Conservation (phyloP, 1,139 yeast species). For the Diutina sp. region DNA sequence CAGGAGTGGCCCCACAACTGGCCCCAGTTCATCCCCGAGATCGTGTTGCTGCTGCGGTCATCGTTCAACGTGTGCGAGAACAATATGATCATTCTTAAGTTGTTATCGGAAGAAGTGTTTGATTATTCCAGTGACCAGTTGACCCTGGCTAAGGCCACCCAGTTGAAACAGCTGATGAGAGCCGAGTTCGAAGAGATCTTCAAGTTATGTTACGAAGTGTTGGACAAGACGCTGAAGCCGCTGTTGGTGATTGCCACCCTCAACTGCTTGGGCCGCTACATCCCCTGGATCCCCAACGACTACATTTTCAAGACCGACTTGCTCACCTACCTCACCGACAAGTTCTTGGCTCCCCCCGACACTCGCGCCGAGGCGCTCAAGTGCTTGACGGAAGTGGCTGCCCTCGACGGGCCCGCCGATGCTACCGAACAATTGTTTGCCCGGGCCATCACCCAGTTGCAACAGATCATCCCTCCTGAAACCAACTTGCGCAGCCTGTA, state of each 20-base stretch:
- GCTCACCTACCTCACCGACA: conserved; percentile 55
- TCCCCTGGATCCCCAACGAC: conserved; percentile 90
- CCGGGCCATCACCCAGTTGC: conserved; percentile 60
- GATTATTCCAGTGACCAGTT: conserved; percentile 90
- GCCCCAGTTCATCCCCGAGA: conserved; percentile 95
- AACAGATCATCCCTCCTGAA: conserved; percentile 57
- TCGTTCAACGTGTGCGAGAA: conserved; percentile 93
- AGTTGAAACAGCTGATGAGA: conserved; percentile 71
- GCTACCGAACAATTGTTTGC: conserved; percentile 64
- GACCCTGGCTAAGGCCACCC: conserved; percentile 89
- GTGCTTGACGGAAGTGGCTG: conserved; percentile 84
- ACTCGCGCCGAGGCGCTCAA: conserved; percentile 79
- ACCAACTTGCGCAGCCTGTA: conserved; percentile 68
- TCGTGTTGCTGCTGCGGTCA: conserved; percentile 72
- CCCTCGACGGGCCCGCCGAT: conserved; percentile 48
- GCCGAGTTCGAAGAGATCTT: conserved; percentile 89
- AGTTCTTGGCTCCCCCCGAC: conserved; percentile 67
- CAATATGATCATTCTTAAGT: conserved; percentile 83
- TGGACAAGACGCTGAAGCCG: conserved; percentile 77
- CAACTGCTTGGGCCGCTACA: conserved; percentile 68
- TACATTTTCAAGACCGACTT: conserved; percentile 83
- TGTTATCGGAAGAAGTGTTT: conserved; percentile 89
- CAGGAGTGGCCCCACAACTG: conserved; percentile 99
- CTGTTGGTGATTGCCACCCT: conserved; percentile 77
- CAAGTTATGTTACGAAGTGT: conserved; percentile 82